Evolutionary conservation across 148 eudicot species (phyloP).

Genomic region (Tetragonia tetragonoides): DNA sequence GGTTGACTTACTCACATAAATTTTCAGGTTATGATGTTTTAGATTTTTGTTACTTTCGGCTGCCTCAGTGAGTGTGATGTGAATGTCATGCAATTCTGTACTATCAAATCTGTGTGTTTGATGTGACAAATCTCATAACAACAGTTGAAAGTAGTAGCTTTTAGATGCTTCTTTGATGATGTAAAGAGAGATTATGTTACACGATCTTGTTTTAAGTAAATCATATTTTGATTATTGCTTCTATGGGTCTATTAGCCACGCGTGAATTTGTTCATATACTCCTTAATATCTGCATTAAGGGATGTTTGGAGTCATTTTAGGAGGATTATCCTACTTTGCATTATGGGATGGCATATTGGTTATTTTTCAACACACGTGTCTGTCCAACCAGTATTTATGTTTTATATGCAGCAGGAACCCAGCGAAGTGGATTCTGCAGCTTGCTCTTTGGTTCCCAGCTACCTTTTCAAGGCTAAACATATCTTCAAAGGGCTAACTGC

Average conservation of each 20-base stretch:
- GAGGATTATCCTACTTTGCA: constrained; percentile 6
- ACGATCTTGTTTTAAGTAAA: background rate
- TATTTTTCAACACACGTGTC: constrained; percentile 6
- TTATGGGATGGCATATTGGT: constrained; percentile 11
- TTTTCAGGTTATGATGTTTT: too few relatives aligned
- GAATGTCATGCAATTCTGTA: too few relatives aligned
- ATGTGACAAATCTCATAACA: too few relatives aligned
- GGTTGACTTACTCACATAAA: constrained; percentile 9
- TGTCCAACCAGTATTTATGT: constrained; percentile 1
- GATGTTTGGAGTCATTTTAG: constrained; percentile 8
- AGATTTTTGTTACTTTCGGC: too few relatives aligned
- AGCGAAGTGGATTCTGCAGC: constrained; percentile 26
- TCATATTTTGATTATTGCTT: too few relatives aligned
- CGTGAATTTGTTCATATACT: background rate
- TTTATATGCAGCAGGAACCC: constrained; percentile 32
- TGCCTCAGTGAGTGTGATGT: constrained; percentile 1
- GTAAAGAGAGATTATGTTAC: too few relatives aligned
- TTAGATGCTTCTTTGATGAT: too few relatives aligned
- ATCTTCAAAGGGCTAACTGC: too few relatives aligned
- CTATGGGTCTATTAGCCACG: constrained; percentile 7
- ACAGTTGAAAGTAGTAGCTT: too few relatives aligned
- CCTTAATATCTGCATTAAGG: background rate
- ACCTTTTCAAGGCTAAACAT: too few relatives aligned
- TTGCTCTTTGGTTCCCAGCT: constrained; percentile 16
- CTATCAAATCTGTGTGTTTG: too few relatives aligned